Conservation (phyloP, 306 rosid genomes). For the Carpinus viminea region DNA sequence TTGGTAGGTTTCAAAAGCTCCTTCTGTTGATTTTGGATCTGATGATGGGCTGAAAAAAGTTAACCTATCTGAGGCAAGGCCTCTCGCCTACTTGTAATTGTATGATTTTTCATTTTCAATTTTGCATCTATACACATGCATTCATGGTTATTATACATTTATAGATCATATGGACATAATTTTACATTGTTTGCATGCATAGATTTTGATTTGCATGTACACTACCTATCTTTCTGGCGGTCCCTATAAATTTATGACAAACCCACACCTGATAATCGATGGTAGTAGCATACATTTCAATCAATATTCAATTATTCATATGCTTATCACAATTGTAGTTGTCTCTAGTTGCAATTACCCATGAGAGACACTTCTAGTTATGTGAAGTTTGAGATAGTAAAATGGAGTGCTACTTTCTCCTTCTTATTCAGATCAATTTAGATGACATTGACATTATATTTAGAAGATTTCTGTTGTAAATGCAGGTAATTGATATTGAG, state of each 20-base stretch:
- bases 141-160: neutral
- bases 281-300: conserved; percentile 16
- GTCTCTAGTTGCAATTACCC: neutral
- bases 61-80: conserved; percentile 78
- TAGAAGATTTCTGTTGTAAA: conserved; percentile 20
- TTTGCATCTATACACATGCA: conserved; percentile 11
- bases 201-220: conserved; percentile 2
- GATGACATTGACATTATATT: conserved; percentile 13
- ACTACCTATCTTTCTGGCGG: neutral
- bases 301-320: neutral
- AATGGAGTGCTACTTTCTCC: neutral
- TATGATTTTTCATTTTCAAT: conserved; percentile 14
- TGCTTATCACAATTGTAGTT: conserved; percentile 7
- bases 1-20: conserved; percentile 56
- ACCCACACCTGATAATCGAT: neutral
- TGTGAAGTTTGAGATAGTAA: neutral
- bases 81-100: conserved; percentile 13
- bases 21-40: conserved; percentile 67
- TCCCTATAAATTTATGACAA: conserved; percentile 9
- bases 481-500: conserved; percentile 90
- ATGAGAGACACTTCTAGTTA: neutral
- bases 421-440: neutral
- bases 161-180: conserved; percentile 17
- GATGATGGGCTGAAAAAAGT: conserved; percentile 52
- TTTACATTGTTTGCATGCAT: neutral